Evolutionary conservation across 768 basidiomycete species (phyloP), one percentile per base, ranked within the genome.

Genomic region (Basidioascus undulatus): DNA sequence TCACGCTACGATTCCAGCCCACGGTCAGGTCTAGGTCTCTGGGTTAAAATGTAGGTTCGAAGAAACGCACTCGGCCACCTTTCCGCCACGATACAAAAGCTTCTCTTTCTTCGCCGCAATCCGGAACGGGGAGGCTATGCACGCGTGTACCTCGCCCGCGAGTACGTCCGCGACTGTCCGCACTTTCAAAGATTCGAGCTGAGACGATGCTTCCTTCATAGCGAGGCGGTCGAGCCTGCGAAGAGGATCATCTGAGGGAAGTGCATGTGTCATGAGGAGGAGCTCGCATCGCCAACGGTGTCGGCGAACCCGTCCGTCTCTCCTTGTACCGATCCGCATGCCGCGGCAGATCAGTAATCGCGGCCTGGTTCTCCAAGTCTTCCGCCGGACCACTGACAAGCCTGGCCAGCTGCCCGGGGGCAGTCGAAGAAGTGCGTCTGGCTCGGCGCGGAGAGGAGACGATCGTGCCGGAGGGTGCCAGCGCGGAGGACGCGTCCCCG

Each of bases 31-130:
- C n/a, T n/a, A n/a, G n/a, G n/a, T n/a, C n/a, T n/a, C n/a, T n/a
- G n/a, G n/a, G n/a, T n/a, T n/a, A n/a, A n/a, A n/a, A n/a, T n/a
- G n/a, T n/a, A n/a, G n/a, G n/a, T n/a, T n/a, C n/a, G n/a, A n/a
- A n/a, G n/a, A n/a, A n/a, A n/a, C n/a, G n/a, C n/a, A n/a, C n/a
- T 53, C 52, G 24, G 50, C 52, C 1, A 48, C 41, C 44, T 53
- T 53, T 6, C 52, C 51, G 0, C 51, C 52, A 16, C 36, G 33
- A 18, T 43, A 44, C 24, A 46, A 34, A 16, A 36, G 36, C 6
- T 38, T 36, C 20, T 49, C 47, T 39, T 35, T 39, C 16, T 40
- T 41, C 13, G 48, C 45, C 32, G 50, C 52, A 8, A 46, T 32
- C 44, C 44, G 44, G 24, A 53, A 53, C 20, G 52, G 52, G 12